phyloP scores from a whole-genome alignment of 2,329 filamentous ascomycete species.

The Elsinoe necatrix region DNA sequence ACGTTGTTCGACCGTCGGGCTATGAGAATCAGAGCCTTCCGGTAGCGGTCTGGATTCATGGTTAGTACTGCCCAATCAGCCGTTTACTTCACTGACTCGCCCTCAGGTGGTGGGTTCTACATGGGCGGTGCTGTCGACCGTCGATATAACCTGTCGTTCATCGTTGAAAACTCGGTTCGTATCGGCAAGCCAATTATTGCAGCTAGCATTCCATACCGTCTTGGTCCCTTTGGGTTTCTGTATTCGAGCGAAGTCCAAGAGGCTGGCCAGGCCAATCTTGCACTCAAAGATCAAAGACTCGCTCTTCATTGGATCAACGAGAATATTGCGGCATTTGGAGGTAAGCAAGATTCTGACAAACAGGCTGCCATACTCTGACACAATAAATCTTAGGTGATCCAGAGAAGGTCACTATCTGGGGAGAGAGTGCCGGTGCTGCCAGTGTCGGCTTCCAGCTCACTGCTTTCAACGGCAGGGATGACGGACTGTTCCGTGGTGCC shows the following conservation, averaged over 20 bases:
- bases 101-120: conserved; percentile 40
- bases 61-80: background rate
- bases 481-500: conserved; percentile 39
- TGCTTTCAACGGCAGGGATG: conserved; percentile 41
- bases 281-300: conserved; percentile 37
- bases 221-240: conserved; percentile 62
- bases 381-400: conserved; percentile 27
- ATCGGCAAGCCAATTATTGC: conserved; percentile 46
- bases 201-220: conserved; percentile 55
- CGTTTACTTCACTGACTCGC: conserved; percentile 16
- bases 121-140: conserved; percentile 44
- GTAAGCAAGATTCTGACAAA: conserved; percentile 17
- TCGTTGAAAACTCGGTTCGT: conserved; percentile 42
- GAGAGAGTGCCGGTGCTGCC: conserved; percentile 37
- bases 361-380: background rate
- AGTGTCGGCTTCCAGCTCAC: conserved; percentile 40
- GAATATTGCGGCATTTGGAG: conserved; percentile 35
- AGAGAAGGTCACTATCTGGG: conserved; percentile 38
- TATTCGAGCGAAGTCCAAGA: conserved; percentile 46
- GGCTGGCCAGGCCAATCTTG: conserved; percentile 45
- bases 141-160: conserved; percentile 55
- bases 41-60: conserved; percentile 54
- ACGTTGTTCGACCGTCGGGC: conserved; percentile 49
- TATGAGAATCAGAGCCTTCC: conserved; percentile 41
- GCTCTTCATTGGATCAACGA: conserved; percentile 39